Evolutionary conservation across 2,329 filamentous ascomycete species (phyloP).

Genomic region (Cordyceps fumosorosea): DNA sequence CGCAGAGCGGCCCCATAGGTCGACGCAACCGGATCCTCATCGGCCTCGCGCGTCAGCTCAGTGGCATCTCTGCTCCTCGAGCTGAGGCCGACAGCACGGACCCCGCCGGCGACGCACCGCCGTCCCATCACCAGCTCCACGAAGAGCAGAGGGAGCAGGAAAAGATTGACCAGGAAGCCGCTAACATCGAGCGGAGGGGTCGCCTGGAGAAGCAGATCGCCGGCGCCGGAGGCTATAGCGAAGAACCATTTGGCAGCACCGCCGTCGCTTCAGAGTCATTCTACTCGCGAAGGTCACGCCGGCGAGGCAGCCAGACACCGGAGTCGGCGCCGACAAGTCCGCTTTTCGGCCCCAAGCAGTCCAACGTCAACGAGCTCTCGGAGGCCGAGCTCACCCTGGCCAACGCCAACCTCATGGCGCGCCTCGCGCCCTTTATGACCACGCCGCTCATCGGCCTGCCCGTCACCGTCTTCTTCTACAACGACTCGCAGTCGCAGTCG

Average conservation of each 20-base stretch:
- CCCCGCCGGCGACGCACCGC: constrained; percentile 16
- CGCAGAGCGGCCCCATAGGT: constrained; percentile 76
- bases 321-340: constrained; percentile 39
- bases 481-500: constrained; percentile 74
- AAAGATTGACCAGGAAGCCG: constrained; percentile 66
- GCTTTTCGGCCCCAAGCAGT: constrained; percentile 31
- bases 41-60: constrained; percentile 78
- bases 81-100: constrained; percentile 26
- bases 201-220: constrained; percentile 66
- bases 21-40: constrained; percentile 82
- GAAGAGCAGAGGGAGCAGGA: constrained; percentile 52
- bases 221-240: constrained; percentile 66
- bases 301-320: constrained; percentile 29
- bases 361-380: constrained; percentile 53
- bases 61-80: constrained; percentile 70
- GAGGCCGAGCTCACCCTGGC: constrained; percentile 70
- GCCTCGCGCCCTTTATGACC: constrained; percentile 83
- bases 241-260: constrained; percentile 46
- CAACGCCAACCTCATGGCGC: constrained; percentile 81
- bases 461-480: constrained; percentile 93
- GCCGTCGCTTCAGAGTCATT: constrained; percentile 25
- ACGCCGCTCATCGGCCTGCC: constrained; percentile 70
- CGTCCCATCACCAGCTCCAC: constrained; percentile 23
- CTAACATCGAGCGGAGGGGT: constrained; percentile 66
- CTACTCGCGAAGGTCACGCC: constrained; percentile 21